Percentiles rank a stretch among this genome's conserved stretches.
phyloP scores from a whole-genome alignment of 495 filamentous ascomycete species.

The Cryomyces antarcticus region DNA sequence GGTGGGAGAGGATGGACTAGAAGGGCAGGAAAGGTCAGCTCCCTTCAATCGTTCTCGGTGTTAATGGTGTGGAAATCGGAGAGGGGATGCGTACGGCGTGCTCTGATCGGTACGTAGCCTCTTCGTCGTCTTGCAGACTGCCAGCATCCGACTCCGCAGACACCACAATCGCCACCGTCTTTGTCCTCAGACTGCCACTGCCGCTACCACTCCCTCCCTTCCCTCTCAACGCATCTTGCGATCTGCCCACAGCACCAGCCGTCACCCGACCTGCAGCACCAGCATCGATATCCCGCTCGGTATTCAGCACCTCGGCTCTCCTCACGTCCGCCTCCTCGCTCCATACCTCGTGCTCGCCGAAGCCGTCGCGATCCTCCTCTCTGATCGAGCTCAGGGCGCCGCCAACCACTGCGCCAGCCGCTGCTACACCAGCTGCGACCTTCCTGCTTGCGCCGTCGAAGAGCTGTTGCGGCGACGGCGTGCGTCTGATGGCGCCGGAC shows the following conservation, averaged over 20 bases:
- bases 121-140: constrained; percentile 29
- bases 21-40: constrained; percentile 1
- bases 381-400: constrained; percentile 64
- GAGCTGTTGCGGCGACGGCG: constrained; percentile 76
- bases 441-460: constrained; percentile 58
- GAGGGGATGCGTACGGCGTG: constrained; percentile 45
- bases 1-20: constrained; percentile 76
- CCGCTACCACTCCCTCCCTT: constrained; percentile 11
- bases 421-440: constrained; percentile 59
- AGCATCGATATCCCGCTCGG: background rate
- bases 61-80: constrained; percentile 7
- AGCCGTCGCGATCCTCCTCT: constrained; percentile 63
- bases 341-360: constrained; percentile 69
- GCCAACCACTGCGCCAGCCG: constrained; percentile 61
- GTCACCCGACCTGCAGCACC: constrained; percentile 5
- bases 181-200: constrained; percentile 11
- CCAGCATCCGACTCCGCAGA: constrained; percentile 46
- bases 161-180: constrained; percentile 67
- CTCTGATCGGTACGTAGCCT: constrained; percentile 36
- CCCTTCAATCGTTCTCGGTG: background rate
- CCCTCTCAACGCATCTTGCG: constrained; percentile 15
- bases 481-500: constrained; percentile 64
- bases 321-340: constrained; percentile 49
- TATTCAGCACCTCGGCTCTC: constrained; percentile 9
- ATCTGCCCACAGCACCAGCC: constrained; percentile 6